Evolutionary conservation across 2,329 filamentous ascomycete genomes (phyloP).

Genomic region (Colletotrichum echinochloae): DNA sequence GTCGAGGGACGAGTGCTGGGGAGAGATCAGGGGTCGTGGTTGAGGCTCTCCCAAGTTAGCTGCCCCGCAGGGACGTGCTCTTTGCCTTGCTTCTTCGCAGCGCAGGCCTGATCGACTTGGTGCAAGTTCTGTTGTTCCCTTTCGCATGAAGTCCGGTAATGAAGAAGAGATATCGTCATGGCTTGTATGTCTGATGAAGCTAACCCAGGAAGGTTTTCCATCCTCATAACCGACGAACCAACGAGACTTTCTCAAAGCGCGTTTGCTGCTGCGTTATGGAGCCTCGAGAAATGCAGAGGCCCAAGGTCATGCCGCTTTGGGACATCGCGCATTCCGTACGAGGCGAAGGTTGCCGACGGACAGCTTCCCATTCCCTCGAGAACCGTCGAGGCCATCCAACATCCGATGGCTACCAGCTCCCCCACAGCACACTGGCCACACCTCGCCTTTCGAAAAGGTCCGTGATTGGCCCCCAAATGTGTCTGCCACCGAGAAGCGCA

Average conservation of each 20-base stretch:
- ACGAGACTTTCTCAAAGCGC: conserved; percentile 26
- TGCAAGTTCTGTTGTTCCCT: background rate
- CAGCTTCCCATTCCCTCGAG: conserved; percentile 31
- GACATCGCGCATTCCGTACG: conserved; percentile 23
- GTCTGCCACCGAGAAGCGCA: conserved; percentile 26
- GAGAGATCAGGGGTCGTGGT: background rate
- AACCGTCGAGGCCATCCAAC: conserved; percentile 30
- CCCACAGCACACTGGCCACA: conserved; percentile 19
- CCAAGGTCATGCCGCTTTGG: conserved; percentile 30
- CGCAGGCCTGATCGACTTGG: background rate
- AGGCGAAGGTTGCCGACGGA: conserved; percentile 13
- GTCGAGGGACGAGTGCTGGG: background rate
- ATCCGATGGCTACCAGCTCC: conserved; percentile 27
- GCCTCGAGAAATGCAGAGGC: conserved; percentile 32
- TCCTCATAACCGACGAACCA: conserved; percentile 29
- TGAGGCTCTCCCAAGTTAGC: conserved; percentile 16
- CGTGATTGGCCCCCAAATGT: conserved; percentile 18
- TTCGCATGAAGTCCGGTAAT: background rate
- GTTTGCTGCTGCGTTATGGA: conserved; percentile 29
- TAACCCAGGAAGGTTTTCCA: conserved; percentile 10
- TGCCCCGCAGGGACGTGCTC: background rate
- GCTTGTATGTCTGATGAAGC: background rate
- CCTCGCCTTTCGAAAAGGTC: background rate
- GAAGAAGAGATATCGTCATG: conserved; percentile 5
- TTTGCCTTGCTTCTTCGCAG: conserved; percentile 7